phyloP scores from a whole-genome alignment of 1,139 yeast species.

The Lodderomyces margitis region DNA sequence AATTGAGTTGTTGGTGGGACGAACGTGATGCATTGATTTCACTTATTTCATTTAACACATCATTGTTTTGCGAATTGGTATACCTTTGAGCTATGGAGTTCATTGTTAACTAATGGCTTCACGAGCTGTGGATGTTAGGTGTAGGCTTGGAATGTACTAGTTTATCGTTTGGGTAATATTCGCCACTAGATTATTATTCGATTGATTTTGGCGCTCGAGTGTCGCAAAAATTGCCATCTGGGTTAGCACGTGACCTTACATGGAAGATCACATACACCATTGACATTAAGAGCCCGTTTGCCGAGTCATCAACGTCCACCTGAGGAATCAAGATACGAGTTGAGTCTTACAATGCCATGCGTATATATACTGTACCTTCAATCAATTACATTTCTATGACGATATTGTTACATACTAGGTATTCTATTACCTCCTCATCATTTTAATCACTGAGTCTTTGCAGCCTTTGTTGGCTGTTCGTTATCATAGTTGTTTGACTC shows the following conservation, averaged over 20 bases:
- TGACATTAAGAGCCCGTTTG: too few relatives aligned
- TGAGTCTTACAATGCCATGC: too few relatives aligned
- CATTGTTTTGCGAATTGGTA: constrained; percentile 31
- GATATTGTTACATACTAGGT: background rate
- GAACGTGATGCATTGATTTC: constrained; percentile 24
- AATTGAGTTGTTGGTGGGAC: constrained; percentile 27
- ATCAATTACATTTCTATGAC: too few relatives aligned
- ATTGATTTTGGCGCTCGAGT: background rate
- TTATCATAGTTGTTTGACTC: constrained; percentile 11
- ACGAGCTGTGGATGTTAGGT: background rate
- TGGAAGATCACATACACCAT: too few relatives aligned
- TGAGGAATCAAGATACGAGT: background rate
- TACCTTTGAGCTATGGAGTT: constrained; percentile 42
- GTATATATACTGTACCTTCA: too few relatives aligned
- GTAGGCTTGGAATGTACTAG: too few relatives aligned
- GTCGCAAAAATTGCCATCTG: background rate
- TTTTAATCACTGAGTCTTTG: constrained; percentile 4
- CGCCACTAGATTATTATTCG: background rate
- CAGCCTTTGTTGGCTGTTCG: constrained; percentile 11
- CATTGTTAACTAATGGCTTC: constrained; percentile 21
- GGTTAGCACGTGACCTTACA: background rate
- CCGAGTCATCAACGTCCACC: too few relatives aligned
- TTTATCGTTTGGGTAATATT: too few relatives aligned
- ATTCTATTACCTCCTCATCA: background rate
- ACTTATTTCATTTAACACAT: constrained; percentile 29